These are phyloP conservation scores for Beauveria medogensis DNA, from an alignment of 2,329 filamentous ascomycete genomes.

Conservation along the genomic window DNA sequence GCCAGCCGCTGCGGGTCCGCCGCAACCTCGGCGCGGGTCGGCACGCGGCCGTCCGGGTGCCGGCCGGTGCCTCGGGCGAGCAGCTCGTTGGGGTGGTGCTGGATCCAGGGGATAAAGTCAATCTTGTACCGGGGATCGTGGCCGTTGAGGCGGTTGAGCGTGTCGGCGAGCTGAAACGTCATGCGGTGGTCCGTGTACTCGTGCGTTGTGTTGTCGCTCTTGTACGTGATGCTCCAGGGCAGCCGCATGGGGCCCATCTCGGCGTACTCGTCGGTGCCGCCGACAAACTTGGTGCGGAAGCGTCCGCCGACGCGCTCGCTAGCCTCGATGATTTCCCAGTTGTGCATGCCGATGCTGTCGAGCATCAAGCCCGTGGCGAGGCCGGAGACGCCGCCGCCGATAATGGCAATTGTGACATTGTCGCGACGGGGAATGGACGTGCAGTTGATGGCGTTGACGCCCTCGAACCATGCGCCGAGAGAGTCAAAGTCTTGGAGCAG, in stretches of 20 bases:
- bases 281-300: constrained; percentile 34
- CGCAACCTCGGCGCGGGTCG: constrained; percentile 17
- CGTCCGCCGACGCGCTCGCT: constrained; percentile 33
- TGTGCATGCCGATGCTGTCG: constrained; percentile 33
- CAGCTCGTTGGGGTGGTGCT: constrained; percentile 25
- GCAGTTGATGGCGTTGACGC: constrained; percentile 26
- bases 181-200: constrained; percentile 34
- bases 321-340: constrained; percentile 37
- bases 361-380: constrained; percentile 24
- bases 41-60: constrained; percentile 22
- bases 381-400: constrained; percentile 30
- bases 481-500: constrained; percentile 20
- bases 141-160: constrained; percentile 32
- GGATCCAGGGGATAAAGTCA: constrained; percentile 34
- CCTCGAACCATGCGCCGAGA: constrained; percentile 32
- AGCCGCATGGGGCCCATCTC: constrained; percentile 39
- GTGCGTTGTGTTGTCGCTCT: constrained; percentile 32
- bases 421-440: constrained; percentile 17
- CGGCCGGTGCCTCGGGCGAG: constrained; percentile 14
- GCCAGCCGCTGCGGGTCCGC: constrained; percentile 15
- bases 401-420: constrained; percentile 21
- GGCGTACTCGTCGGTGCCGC: constrained; percentile 25
- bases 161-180: constrained; percentile 32
- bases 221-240: constrained; percentile 30
- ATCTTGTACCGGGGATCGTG: constrained; percentile 24